phyloP scores from a whole-genome alignment of 2,329 filamentous ascomycete genomes.

The Beauveria asiatica region DNA sequence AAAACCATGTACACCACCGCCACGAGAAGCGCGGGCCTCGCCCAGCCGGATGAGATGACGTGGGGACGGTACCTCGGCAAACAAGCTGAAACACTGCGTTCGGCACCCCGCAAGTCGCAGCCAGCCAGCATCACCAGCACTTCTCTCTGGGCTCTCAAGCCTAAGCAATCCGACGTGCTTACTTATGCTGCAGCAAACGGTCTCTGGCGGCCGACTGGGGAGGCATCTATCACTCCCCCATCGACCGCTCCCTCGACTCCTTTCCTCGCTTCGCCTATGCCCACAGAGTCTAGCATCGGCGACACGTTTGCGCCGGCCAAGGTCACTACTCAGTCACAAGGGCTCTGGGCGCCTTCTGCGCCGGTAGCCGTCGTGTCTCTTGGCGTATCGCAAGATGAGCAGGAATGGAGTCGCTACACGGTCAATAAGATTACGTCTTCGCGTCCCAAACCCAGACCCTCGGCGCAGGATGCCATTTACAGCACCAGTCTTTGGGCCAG shows the following conservation, averaged over 20 bases:
- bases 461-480: neutral
- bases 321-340: conserved; percentile 10
- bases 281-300: conserved; percentile 11
- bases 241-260: conserved; percentile 11
- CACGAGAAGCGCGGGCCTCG: conserved; percentile 18
- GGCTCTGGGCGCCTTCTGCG: conserved; percentile 1
- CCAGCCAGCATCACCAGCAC: conserved; percentile 5
- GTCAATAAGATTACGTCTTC: neutral
- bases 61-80: conserved; percentile 25
- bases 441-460: neutral
- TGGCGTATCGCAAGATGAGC: neutral
- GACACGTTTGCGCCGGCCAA: conserved; percentile 8
- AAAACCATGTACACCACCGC: neutral
- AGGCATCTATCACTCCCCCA: neutral
- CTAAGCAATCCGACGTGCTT: neutral
- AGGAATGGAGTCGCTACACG: neutral
- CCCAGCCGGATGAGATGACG: conserved; percentile 27
- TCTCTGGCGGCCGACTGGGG: neutral
- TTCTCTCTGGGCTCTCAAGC: conserved; percentile 1
- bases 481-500: conserved; percentile 4
- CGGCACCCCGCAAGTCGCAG: conserved; percentile 9
- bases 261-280: conserved; percentile 11
- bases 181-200: neutral
- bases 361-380: neutral
- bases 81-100: conserved; percentile 5